Conservation (phyloP, 352 stramenopile species). For the Aphanomyces cochlioides region DNA sequence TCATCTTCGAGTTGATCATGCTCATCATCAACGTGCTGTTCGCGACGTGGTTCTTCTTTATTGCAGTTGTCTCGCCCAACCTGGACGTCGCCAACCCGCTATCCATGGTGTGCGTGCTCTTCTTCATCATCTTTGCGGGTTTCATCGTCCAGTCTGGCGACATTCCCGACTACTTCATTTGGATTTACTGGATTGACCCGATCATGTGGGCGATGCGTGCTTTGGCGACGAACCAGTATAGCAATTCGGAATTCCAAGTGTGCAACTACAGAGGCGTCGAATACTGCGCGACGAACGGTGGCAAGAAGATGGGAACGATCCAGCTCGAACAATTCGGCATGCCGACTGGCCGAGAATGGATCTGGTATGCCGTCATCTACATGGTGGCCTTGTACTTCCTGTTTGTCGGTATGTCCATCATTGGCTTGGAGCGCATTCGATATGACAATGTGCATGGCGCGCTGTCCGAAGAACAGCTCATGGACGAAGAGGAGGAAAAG, state of each 20-base stretch:
- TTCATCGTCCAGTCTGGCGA: constrained; percentile 32
- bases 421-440: constrained; percentile 44
- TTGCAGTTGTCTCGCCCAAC: constrained; percentile 46
- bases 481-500: background rate
- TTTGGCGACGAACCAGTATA: constrained; percentile 28
- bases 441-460: constrained; percentile 33
- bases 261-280: constrained; percentile 27
- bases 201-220: constrained; percentile 27
- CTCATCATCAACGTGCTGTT: constrained; percentile 36
- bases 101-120: constrained; percentile 54
- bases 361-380: constrained; percentile 63
- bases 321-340: constrained; percentile 53
- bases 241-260: constrained; percentile 13
- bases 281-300: constrained; percentile 35
- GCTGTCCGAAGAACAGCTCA: constrained; percentile 28
- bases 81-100: constrained; percentile 54
- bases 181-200: constrained; percentile 33
- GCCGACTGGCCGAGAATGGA: constrained; percentile 44
- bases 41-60: constrained; percentile 54
- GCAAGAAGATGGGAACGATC: constrained; percentile 43
- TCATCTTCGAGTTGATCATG: constrained; percentile 36
- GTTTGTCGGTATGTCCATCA: constrained; percentile 38
- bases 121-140: constrained; percentile 47
- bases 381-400: constrained; percentile 50
- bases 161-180: constrained; percentile 33